A percentile compares a stretch with the other conserved stretches of the same genome.
Conservation (phyloP, 2,329 filamentous ascomycete species). For the Xylaria digitata region DNA sequence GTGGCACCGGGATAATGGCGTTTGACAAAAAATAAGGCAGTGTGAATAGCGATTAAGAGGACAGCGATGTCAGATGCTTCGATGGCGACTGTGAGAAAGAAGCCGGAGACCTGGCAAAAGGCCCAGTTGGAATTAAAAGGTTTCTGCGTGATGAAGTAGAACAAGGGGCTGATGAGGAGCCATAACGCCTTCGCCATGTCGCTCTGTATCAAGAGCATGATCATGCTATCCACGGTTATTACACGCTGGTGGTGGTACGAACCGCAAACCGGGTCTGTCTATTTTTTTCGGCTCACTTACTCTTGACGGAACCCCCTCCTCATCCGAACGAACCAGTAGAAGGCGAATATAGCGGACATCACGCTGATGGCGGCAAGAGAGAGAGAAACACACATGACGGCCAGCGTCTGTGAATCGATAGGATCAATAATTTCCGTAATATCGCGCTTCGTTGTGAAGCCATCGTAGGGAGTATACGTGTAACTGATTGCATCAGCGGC, state of each 20-base stretch:
- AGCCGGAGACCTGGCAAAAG: slow-evolving; percentile 77
- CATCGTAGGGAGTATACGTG: slow-evolving; percentile 24
- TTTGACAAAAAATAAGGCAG: slow-evolving; percentile 76
- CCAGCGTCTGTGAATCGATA: slow-evolving; percentile 36
- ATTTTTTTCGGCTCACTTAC: slow-evolving; percentile 56
- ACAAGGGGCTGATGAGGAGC: slow-evolving; percentile 73
- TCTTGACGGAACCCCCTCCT: slow-evolving; percentile 78
- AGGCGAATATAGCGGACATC: slow-evolving; percentile 63
- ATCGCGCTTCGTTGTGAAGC: slow-evolving; percentile 33
- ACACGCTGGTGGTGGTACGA: slow-evolving; percentile 16
- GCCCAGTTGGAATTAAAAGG: slow-evolving; percentile 55
- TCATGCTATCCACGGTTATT: slow-evolving; percentile 63
- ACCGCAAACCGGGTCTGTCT: neutral
- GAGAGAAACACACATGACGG: slow-evolving; percentile 57
- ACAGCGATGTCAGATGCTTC: slow-evolving; percentile 78
- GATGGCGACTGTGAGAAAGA: slow-evolving; percentile 73
- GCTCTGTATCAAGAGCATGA: slow-evolving; percentile 78
- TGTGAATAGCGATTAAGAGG: slow-evolving; percentile 78
- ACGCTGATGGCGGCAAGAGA: slow-evolving; percentile 64
- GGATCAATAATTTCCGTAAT: slow-evolving; percentile 6
- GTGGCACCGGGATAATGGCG: slow-evolving; percentile 60
- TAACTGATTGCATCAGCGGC: slow-evolving; percentile 21
- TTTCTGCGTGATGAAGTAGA: slow-evolving; percentile 65
- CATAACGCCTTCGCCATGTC: slow-evolving; percentile 77
- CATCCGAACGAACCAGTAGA: slow-evolving; percentile 81